These are phyloP conservation scores for Entrophospora sp. DNA, from an alignment of 192 early-diverging fungal genomes.

Conservation along the genomic window DNA sequence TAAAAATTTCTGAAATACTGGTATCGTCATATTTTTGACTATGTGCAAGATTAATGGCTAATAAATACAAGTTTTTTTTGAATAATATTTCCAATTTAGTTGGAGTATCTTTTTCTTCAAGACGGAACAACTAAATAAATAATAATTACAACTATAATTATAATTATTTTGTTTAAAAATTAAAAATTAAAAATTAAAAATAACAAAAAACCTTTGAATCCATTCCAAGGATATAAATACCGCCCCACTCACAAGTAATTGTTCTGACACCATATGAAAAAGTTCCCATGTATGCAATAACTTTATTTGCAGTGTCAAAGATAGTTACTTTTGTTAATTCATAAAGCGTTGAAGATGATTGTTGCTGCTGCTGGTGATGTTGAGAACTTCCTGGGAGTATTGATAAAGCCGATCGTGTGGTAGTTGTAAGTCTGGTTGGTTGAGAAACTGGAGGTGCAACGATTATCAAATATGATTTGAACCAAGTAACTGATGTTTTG, in stretches of 20 bases:
- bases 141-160: neutral
- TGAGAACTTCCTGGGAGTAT: slow-evolving; percentile 2
- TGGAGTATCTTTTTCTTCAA: slow-evolving; percentile 82
- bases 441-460: slow-evolving; percentile 50
- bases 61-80: slow-evolving; percentile 80
- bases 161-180: neutral
- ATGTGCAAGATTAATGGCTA: slow-evolving; percentile 82
- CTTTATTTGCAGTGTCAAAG: slow-evolving; percentile 89
- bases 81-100: slow-evolving; percentile 84
- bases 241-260: slow-evolving; percentile 83
- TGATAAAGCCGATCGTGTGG: slow-evolving; percentile 26
- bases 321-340: slow-evolving; percentile 60
- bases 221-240: slow-evolving; percentile 74
- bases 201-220: slow-evolving; percentile 50
- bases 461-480: slow-evolving; percentile 65
- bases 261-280: slow-evolving; percentile 62
- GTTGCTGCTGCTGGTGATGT: too few relatives aligned
- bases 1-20: slow-evolving; percentile 87
- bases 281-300: slow-evolving; percentile 76
- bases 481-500: slow-evolving; percentile 61
- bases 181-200: neutral
- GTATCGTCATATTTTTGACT: slow-evolving; percentile 72
- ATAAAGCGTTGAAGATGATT: slow-evolving; percentile 24
- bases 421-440: slow-evolving; percentile 29
- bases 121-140: slow-evolving; percentile 52